phyloP scores from a whole-genome alignment of 2,329 filamentous ascomycete genomes.

The Zymoseptoria pseudotritici region DNA sequence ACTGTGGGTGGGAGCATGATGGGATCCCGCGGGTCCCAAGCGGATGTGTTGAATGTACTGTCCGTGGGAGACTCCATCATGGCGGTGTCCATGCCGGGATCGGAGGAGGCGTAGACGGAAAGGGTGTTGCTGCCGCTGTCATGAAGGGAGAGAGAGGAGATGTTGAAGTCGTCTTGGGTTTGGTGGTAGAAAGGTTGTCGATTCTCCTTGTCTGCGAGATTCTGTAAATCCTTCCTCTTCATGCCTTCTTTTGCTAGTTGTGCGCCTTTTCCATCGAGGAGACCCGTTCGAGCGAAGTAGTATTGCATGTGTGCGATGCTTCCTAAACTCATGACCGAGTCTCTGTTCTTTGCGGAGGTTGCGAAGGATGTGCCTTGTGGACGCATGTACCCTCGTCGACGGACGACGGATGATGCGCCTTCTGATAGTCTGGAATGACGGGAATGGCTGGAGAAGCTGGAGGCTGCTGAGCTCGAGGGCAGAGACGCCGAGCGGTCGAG shows the following conservation, averaged over 20 bases:
- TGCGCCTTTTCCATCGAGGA: conserved; percentile 87
- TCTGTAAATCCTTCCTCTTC: conserved; percentile 22
- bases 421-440: conserved; percentile 47
- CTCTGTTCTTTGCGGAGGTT: conserved; percentile 77
- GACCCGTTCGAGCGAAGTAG: conserved; percentile 90
- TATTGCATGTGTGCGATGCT: conserved; percentile 97
- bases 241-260: conserved; percentile 69
- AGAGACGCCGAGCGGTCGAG: conserved; percentile 59
- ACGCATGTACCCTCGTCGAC: conserved; percentile 75
- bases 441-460: conserved; percentile 35
- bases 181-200: conserved; percentile 14
- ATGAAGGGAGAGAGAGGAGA: conserved; percentile 19
- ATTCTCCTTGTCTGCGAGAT: conserved; percentile 24
- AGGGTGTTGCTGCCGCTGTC: conserved; percentile 22
- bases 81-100: conserved; percentile 27
- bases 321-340: conserved; percentile 92
- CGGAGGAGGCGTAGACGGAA: conserved; percentile 24
- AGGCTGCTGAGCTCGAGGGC: conserved; percentile 49
- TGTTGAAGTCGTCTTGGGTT: conserved; percentile 16
- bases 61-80: conserved; percentile 48
- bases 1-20: conserved; percentile 93
- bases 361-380: conserved; percentile 85
- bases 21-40: conserved; percentile 52
- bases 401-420: conserved; percentile 34
- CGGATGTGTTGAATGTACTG: conserved; percentile 39